Percentiles rank a stretch among this genome's conserved stretches.
These are phyloP conservation scores for Sporothrix euskadiensis DNA, from an alignment of 2,329 filamentous ascomycete genomes.

Conservation along the genomic window DNA sequence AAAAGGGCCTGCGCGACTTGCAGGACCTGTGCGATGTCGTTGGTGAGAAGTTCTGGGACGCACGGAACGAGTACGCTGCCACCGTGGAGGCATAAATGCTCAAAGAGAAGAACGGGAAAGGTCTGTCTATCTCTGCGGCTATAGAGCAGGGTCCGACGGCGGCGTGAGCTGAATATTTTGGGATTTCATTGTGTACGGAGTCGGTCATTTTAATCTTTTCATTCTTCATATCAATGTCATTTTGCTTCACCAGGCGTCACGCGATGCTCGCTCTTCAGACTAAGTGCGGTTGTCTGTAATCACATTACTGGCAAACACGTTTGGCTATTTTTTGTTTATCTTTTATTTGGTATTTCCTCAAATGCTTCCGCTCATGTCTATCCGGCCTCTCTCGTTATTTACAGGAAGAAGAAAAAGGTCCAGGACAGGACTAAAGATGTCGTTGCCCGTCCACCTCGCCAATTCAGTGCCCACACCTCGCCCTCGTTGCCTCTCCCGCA, in stretches of 20 bases:
- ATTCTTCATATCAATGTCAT: not conserved
- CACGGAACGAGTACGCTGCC: conserved; percentile 59
- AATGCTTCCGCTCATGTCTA: conserved; percentile 15
- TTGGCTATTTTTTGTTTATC: not conserved
- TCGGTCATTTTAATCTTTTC: not conserved
- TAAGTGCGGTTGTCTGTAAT: not conserved
- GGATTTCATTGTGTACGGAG: conserved; percentile 17
- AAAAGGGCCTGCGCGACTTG: conserved; percentile 86
- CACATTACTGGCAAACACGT: not conserved
- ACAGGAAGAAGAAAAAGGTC: conserved; percentile 11
- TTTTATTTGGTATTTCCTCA: conserved; percentile 13
- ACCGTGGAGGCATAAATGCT: conserved; percentile 20
- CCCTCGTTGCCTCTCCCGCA: conserved; percentile 36
- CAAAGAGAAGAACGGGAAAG: not conserved
- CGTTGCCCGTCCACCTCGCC: not conserved
- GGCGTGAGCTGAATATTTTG: not conserved
- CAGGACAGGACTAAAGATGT: not conserved
- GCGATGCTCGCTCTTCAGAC: not conserved
- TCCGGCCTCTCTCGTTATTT: conserved; percentile 13
- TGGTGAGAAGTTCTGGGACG: conserved; percentile 78
- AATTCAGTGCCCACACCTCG: conserved; percentile 25
- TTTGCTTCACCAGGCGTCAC: not conserved
- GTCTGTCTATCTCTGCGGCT: not conserved
- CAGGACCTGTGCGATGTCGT: conserved; percentile 93
- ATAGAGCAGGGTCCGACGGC: not conserved